A percentile compares a stretch with the other conserved stretches of the same genome.
Conservation (phyloP, 208 protist species). For the Trichomonas vaginalis region DNA sequence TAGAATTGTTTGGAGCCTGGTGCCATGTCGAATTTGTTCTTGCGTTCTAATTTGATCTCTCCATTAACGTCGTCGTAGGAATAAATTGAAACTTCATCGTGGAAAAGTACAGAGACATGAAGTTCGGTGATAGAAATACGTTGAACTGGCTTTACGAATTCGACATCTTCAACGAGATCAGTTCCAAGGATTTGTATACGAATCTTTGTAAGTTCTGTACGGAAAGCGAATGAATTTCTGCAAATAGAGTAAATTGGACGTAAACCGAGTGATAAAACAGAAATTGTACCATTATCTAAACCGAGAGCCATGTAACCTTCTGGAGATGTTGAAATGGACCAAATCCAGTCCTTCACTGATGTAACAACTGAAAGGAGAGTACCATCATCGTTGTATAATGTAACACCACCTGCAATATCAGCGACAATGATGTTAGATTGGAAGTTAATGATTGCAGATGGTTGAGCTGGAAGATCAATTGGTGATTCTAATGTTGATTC, state of each 20-base stretch:
- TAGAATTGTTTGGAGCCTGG: not conserved
- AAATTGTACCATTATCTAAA: not conserved
- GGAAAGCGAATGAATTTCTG: not conserved
- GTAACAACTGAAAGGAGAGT: not conserved
- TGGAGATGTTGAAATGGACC: not conserved
- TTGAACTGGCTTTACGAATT: constrained; percentile 13
- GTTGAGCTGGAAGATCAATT: not conserved
- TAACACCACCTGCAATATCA: not conserved
- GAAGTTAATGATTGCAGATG: not conserved
- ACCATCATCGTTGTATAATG: constrained; percentile 4
- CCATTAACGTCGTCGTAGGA: not conserved
- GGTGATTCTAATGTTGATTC: not conserved
- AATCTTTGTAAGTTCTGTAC: constrained; percentile 3
- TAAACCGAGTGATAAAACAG: not conserved
- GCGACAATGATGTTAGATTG: not conserved
- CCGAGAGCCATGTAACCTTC: not conserved
- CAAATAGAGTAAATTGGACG: not conserved
- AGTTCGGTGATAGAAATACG: not conserved
- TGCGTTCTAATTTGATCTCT: not conserved
- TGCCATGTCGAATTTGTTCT: not conserved
- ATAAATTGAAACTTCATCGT: constrained; percentile 1
- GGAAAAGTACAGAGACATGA: not conserved
- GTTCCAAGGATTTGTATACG: not conserved
- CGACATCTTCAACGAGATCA: constrained; percentile 4
- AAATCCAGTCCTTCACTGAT: not conserved